phyloP scores from a whole-genome alignment of 1,139 yeast species.

The Zygoascus meyerae region DNA sequence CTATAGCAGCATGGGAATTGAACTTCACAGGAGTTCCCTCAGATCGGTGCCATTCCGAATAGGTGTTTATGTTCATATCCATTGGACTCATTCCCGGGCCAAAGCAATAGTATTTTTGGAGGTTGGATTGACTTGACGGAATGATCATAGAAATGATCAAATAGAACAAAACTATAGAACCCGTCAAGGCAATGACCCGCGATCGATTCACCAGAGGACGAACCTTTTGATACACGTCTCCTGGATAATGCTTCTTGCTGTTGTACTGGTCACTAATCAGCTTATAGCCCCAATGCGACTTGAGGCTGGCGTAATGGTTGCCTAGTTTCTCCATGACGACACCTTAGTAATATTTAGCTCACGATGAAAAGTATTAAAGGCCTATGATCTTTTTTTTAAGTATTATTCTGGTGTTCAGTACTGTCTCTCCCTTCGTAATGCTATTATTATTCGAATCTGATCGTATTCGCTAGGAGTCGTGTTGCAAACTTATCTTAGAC shows the following conservation, averaged over 20 bases:
- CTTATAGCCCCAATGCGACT: slow-evolving; percentile 8
- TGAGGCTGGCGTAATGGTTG: neutral
- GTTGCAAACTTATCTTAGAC: too few relatives aligned
- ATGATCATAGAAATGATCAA: slow-evolving; percentile 5
- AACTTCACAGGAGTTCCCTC: slow-evolving; percentile 27
- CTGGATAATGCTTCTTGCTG: slow-evolving; percentile 1
- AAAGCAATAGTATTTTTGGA: slow-evolving; percentile 24
- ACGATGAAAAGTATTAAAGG: too few relatives aligned
- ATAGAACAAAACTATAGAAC: slow-evolving; percentile 8
- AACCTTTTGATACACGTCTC: slow-evolving; percentile 1
- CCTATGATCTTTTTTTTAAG: too few relatives aligned
- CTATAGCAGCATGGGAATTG: slow-evolving; percentile 21
- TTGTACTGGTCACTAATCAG: slow-evolving; percentile 6
- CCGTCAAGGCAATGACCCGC: slow-evolving; percentile 1
- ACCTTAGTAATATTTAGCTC: too few relatives aligned
- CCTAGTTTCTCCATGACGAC: neutral
- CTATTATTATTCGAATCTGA: too few relatives aligned
- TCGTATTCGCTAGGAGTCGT: too few relatives aligned
- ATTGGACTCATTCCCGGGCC: slow-evolving; percentile 29
- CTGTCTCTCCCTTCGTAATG: too few relatives aligned
- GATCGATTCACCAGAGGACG: slow-evolving; percentile 4
- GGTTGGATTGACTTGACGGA: slow-evolving; percentile 16
- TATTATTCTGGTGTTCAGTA: too few relatives aligned
- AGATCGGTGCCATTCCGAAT: slow-evolving; percentile 26
- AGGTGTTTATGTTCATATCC: slow-evolving; percentile 25